These are phyloP conservation scores for Nakazawaea anatomiae DNA, from an alignment of 805 yeast species.

Conservation along the genomic window DNA sequence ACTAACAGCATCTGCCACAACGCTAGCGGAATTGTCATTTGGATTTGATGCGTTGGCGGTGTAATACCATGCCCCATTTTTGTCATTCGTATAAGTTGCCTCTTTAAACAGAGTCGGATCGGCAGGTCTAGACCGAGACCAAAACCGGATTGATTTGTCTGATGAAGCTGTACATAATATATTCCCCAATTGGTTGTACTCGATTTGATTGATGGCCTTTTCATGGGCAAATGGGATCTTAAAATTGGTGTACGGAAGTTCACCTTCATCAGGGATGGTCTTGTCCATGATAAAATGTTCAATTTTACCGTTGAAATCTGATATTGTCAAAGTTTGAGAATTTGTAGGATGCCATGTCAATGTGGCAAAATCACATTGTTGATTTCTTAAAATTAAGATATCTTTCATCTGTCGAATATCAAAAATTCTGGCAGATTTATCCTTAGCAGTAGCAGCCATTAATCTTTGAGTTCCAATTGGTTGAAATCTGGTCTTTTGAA, in stretches of 20 bases:
- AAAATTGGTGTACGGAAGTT: constrained; percentile 6
- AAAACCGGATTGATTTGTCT: constrained; percentile 86
- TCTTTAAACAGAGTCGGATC: constrained; percentile 81
- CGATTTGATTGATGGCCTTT: constrained; percentile 82
- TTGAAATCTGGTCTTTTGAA: constrained; percentile 81
- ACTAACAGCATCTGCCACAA: neutral
- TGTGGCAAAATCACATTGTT: constrained; percentile 79
- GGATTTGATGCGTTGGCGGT: constrained; percentile 22
- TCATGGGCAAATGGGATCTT: constrained; percentile 90
- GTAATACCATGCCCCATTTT: constrained; percentile 49
- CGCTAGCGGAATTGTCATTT: neutral
- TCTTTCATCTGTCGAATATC: constrained; percentile 86
- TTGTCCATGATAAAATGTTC: constrained; percentile 66
- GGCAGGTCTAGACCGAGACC: constrained; percentile 90
- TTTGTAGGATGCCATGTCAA: constrained; percentile 93
- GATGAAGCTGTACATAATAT: constrained; percentile 87
- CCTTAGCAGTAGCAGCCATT: constrained; percentile 84
- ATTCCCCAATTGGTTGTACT: constrained; percentile 94
- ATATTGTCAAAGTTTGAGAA: constrained; percentile 71
- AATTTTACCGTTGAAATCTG: constrained; percentile 85
- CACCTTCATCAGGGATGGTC: constrained; percentile 31
- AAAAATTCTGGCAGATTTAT: constrained; percentile 79
- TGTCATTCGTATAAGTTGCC: constrained; percentile 68
- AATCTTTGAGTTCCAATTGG: constrained; percentile 68
- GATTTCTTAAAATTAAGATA: constrained; percentile 63